Percentiles rank a stretch among this genome's conserved stretches.
These are phyloP conservation scores for Aspergillus ochraceoroseus DNA, from an alignment of 2,329 filamentous ascomycete species.

Conservation along the genomic window DNA sequence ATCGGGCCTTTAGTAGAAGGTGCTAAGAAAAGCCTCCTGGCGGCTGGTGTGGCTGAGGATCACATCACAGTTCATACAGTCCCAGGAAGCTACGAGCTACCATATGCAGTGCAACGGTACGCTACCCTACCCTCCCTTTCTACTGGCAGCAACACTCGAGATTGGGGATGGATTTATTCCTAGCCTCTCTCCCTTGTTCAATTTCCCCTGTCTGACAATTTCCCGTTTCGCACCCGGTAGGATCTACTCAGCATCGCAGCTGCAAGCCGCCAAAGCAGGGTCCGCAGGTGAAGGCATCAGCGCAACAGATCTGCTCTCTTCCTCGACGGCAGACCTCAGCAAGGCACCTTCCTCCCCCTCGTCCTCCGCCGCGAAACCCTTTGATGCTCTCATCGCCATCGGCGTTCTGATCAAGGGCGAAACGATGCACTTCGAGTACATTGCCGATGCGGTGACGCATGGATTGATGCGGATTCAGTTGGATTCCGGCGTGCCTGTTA, in stretches of 20 bases:
- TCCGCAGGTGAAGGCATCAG: constrained; percentile 35
- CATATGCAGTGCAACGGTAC: constrained; percentile 80
- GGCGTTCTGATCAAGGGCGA: constrained; percentile 97
- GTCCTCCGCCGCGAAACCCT: constrained; percentile 51
- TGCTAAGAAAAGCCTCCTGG: constrained; percentile 69
- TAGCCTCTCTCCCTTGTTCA: background rate
- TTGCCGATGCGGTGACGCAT: constrained; percentile 82
- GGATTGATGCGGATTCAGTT: constrained; percentile 93
- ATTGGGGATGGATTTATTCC: background rate
- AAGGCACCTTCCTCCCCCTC: constrained; percentile 39
- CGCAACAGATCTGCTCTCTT: constrained; percentile 56
- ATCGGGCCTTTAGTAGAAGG: constrained; percentile 81
- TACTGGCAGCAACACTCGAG: too few species aligned
- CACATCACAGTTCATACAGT: constrained; percentile 89
- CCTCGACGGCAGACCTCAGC: constrained; percentile 63
- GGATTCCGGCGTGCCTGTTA: constrained; percentile 79
- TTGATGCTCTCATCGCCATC: constrained; percentile 92
- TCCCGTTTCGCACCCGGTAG: too few species aligned
- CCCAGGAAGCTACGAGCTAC: constrained; percentile 90
- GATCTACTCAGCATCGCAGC: constrained; percentile 77
- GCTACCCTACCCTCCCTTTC: constrained; percentile 20
- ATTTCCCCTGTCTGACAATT: background rate
- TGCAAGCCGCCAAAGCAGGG: constrained; percentile 64
- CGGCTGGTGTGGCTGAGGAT: constrained; percentile 74
- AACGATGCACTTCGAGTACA: constrained; percentile 99